Evolutionary conservation across 108 stramenopile species (phyloP).

Genomic region (Cyclotella kingstonii): DNA sequence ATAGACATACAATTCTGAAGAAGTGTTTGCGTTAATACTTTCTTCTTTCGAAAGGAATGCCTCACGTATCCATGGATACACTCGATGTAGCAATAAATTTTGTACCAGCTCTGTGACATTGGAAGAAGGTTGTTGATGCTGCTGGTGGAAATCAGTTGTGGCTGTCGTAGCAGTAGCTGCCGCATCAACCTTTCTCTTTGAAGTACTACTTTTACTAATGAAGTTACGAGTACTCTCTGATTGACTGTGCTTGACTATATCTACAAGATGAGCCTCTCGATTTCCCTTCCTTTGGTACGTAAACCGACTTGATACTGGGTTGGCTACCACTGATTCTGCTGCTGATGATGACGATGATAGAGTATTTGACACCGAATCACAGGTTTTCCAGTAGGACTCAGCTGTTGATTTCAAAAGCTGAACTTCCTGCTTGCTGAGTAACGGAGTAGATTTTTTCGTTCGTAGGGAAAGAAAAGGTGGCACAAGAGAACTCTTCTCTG

Average conservation of each 20-base stretch:
- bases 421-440: conserved; percentile 23
- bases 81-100: conserved; percentile 28
- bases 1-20: conserved; percentile 49
- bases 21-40: conserved; percentile 4
- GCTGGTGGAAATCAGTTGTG: too few relatives aligned
- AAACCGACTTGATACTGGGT: conserved; percentile 41
- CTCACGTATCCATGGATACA: conserved; percentile 61
- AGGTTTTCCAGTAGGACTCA: conserved; percentile 23
- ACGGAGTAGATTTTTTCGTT: conserved; percentile 25
- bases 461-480: conserved; percentile 20
- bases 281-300: conserved; percentile 59
- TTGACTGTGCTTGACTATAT: conserved; percentile 21
- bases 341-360: neutral
- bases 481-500: too few relatives aligned
- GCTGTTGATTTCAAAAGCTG: conserved; percentile 12
- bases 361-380: too few relatives aligned
- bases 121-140: neutral
- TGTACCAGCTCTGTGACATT: conserved; percentile 48
- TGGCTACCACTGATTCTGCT: neutral
- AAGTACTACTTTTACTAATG: too few relatives aligned
- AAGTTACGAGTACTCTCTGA: neutral
- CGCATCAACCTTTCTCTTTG: too few relatives aligned
- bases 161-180: too few relatives aligned
- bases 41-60: conserved; percentile 39
- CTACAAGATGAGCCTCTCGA: conserved; percentile 39